Evolutionary conservation across 2,329 filamentous ascomycete species (phyloP), one percentile per base, ranked within the genome.

Genomic region (Ceratocystis variospora): DNA sequence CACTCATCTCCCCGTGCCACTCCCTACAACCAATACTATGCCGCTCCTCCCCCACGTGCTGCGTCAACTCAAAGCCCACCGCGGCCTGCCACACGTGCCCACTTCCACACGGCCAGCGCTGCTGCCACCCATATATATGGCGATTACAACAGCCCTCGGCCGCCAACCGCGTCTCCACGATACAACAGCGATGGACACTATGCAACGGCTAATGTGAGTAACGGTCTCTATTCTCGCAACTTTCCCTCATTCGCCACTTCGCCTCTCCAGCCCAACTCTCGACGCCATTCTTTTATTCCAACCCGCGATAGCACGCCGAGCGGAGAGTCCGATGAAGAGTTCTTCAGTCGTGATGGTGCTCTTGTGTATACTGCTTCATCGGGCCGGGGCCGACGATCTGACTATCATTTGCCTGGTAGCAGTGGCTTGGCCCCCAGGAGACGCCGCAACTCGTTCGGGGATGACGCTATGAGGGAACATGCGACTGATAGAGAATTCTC

Each of bases 131-230:
- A 63, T 15, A 57, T 62, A 10, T 65, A 65, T 48, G 15, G 28
- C 57, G 66, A 62, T 2, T 67, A 65, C 33, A 48, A 72, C 73
- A 79, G 75, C 70, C 79, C 75, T 68, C 78, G 77, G 71, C 78
- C 77, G 68, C 79, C 77, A 50, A 77, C 78, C 68, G 82, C 83
- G 73, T 85, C 82, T 69, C 82, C 82, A 69, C 80, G 82, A 71
- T 85, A 82, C 77, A 83, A 80, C 74, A 84, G 82, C 79, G 79
- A 78, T 73, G 82, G 82, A 74, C 78, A 82, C 73, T 85, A 85
- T 78, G 82, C 81, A 77, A 84, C 82, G 76, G 81, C 81, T 77
- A 82, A 84, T 84, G 82, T 85, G 82, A 85, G 82, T 85, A 74
- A 73, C 73, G 76, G 77, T 74, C 76, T 75, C 74, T 75, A 74